Base-by-base conservation (phyloP, 306 rosid species). In the Cucurbita pepo region DNA sequence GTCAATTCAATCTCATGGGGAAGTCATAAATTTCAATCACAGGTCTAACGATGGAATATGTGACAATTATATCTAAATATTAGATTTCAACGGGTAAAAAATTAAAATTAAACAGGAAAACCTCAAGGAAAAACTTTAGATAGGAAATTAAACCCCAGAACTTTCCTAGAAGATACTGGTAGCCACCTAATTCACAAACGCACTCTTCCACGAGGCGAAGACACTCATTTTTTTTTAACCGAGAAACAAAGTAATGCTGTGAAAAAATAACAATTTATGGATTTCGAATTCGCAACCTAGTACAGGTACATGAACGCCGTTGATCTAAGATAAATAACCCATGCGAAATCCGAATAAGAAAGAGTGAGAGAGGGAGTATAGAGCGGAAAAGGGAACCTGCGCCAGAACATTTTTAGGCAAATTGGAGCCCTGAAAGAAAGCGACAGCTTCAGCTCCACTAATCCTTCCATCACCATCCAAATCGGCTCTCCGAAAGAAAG, bases 391-490 rank as follows among this genome's bases (percentile, higher is more conserved):
- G 11, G 30, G 56, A 71, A 89, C 97, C 98, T 93, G 91, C 44
- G 98, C 97, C 18, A 93, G 97, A 70, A 90, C 92, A n/a, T 79
- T 82, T 76, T 90, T 83, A 61, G 96, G 85, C 79, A 93, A 87
- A 78, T 82, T 88, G 77, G 98, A 84, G 74, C 94, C 98, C 77
- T 83, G 87, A 61, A 90, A 89, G 86, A 93, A 93, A 81, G 86
- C 57, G 37, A 93, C 94, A 50, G 97, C 98, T 75, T 93, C 98
- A 69, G 88, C 82, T 53, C 97, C 98, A 75, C 91, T 93, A 85
- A 93, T 93, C 81, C 91, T 86, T 30, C 97, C 94, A 87, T 93
- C 98, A 34, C 98, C 97, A 53, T 93, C 97, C 82, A 90, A 90
- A 90, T 93, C 98, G 64, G 97, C 97, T 78, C 96, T 79, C 75